Evolutionary conservation across 2,329 filamentous ascomycete genomes (phyloP).

Genomic region (Ophiobolus disseminans): DNA sequence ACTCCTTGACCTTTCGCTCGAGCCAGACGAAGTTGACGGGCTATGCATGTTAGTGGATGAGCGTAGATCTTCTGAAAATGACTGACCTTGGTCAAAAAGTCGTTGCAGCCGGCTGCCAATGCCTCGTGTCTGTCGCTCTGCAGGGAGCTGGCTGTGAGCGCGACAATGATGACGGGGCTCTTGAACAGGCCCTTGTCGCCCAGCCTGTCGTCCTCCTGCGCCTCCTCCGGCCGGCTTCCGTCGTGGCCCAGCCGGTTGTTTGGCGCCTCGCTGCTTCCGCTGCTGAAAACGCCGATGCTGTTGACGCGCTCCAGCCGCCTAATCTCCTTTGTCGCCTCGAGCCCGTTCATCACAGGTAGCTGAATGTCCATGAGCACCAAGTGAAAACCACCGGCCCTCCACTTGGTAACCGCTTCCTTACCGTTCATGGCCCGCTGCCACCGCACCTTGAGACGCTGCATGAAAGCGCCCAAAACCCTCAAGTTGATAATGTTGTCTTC

Average conservation of each 20-base stretch:
- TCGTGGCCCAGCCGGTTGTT: conserved; percentile 48
- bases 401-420: conserved; percentile 89
- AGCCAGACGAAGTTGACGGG: conserved; percentile 98
- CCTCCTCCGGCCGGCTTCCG: conserved; percentile 41
- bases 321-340: conserved; percentile 95
- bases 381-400: conserved; percentile 91
- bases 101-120: conserved; percentile 93
- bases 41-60: conserved; percentile 55
- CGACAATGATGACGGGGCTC: conserved; percentile 96
- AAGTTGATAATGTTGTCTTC: conserved; percentile 99
- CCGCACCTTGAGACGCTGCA: conserved; percentile 92
- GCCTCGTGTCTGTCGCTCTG: conserved; percentile 96
- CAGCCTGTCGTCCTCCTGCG: conserved; percentile 71
- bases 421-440: conserved; percentile 99
- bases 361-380: conserved; percentile 99
- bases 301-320: conserved; percentile 87
- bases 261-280: conserved; percentile 54
- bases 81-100: conserved; percentile 93
- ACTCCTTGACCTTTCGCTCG: conserved; percentile 97
- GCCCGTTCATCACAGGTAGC: conserved; percentile 91
- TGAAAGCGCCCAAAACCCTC: conserved; percentile 90
- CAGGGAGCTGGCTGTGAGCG: conserved; percentile 89
- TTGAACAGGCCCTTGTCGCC: conserved; percentile 77
- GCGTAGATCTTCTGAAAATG: not conserved
- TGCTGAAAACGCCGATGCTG: conserved; percentile 85